These are phyloP conservation scores for Vinca minor DNA, from an alignment of 257 asterid species.

Conservation along the genomic window DNA sequence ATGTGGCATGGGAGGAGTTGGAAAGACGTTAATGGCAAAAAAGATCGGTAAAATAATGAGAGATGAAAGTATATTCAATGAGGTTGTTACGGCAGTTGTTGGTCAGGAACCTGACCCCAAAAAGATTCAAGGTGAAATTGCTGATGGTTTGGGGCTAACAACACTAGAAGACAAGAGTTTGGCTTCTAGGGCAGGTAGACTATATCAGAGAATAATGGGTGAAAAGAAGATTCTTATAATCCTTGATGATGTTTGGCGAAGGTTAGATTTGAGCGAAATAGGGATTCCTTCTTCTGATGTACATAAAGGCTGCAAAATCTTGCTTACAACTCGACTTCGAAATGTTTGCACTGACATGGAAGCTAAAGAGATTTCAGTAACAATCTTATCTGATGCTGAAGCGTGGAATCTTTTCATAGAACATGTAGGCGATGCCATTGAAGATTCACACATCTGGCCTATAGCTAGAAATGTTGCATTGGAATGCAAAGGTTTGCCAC, in stretches of 20 bases:
- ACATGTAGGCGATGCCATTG: slow-evolving; percentile 6
- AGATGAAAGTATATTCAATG: slow-evolving; percentile 14
- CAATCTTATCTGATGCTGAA: slow-evolving; percentile 16
- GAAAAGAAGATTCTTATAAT: slow-evolving; percentile 18
- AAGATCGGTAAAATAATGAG: slow-evolving; percentile 12
- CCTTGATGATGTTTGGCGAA: slow-evolving; percentile 29
- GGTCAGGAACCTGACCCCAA: slow-evolving; percentile 1
- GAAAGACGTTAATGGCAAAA: slow-evolving; percentile 18
- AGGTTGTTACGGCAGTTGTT: slow-evolving; percentile 17
- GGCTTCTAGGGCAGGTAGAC: neutral
- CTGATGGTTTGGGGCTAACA: slow-evolving; percentile 14
- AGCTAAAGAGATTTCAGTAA: neutral
- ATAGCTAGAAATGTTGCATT: slow-evolving; percentile 13
- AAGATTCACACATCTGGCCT: neutral
- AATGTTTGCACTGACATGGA: slow-evolving; percentile 13
- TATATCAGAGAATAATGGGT: slow-evolving; percentile 12
- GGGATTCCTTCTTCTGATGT: slow-evolving; percentile 14
- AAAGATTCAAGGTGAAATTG: slow-evolving; percentile 17
- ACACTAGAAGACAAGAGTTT: slow-evolving; percentile 3
- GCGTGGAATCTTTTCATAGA: slow-evolving; percentile 22
- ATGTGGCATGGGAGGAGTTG: slow-evolving; percentile 29
- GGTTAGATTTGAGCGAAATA: slow-evolving; percentile 13
- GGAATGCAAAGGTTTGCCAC: slow-evolving; percentile 23
- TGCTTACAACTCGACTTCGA: slow-evolving; percentile 12
- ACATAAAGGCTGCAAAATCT: slow-evolving; percentile 18